A percentile compares a stretch with the other conserved stretches of the same genome.
Evolutionary conservation across 306 rosid genomes (phyloP).

Genomic region (Cicer pinnatifidum): DNA sequence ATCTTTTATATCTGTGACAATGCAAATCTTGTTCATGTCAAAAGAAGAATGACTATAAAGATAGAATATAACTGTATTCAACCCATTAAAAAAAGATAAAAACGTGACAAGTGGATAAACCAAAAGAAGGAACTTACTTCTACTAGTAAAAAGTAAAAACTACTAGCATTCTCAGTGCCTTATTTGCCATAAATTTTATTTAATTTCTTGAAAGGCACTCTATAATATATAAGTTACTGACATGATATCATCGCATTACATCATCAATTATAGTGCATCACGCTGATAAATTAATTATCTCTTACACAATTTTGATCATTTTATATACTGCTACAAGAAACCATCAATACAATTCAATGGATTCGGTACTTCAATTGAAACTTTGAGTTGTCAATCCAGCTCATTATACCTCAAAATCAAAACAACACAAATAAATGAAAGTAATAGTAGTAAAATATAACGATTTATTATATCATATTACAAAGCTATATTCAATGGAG

Average conservation of each 20-base stretch:
- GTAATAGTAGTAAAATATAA: no score
- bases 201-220: neutral
- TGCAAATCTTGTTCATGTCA: no score
- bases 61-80: no score
- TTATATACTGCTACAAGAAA: conserved; percentile 23
- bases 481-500: no score
- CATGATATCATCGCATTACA: conserved; percentile 15
- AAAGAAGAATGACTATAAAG: no score
- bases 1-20: no score
- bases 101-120: neutral
- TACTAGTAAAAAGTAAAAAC: neutral
- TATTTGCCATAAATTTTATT: conserved; percentile 13
- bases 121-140: conserved; percentile 14
- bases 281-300: conserved; percentile 12
- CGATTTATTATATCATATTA: no score
- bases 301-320: conserved; percentile 16
- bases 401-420: neutral
- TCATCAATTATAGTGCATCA: neutral
- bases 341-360: conserved; percentile 38
- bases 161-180: neutral
- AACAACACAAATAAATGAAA: no score
- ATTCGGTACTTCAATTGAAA: neutral
- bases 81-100: neutral
- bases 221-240: neutral
- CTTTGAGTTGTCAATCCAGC: conserved; percentile 9